Base-by-base conservation (phyloP, 1,284 basidiomycete genomes). In the Pseudozyma tsukubaensis region DNA sequence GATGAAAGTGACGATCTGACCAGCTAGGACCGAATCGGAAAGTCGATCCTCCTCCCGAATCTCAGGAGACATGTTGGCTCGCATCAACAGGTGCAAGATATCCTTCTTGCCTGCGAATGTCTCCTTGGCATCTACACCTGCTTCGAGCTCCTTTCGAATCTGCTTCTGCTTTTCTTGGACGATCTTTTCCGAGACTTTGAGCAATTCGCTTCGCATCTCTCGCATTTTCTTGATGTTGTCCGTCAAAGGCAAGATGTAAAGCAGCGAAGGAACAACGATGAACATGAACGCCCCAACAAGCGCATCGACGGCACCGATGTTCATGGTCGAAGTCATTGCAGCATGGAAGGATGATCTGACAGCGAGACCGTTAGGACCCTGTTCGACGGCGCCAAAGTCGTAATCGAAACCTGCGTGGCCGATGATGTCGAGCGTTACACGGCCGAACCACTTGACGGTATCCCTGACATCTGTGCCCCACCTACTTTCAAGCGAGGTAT, bases 1-100 rank as follows among this genome's bases (percentile, higher is more conserved):
- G 48, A 81, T 77, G 34, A 83, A 77, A 0, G 80, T 81, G 0
- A 78, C 74, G 6, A 81, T 69, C 58, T 83, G 80, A 66, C 59
- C 76, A 32, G 69, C 81, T 43, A 58, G 73, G 55, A 40, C 64
- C 39, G 51, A 76, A 45, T 81, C 81, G 19, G 72, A 64, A 21
- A 68, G n/a, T 5, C 69, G 54, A 18, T 72, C 73, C 43, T 65
- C 59, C 13, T 67, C 51, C 24, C 59, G 59, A 36, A 72, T 69
- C 36, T 68, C 73, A 18, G 68, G 64, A 18, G 73, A 72, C 69
- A 76, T 72, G 66, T 76, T 76, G 50, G 73, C 73, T 1, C 70
- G 58, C 68, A 76, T 72, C 12, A 72, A 34, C 24, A 76, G 59
- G 40, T 76, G 73, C 43, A 76, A 37, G 59, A 76, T 76, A 34